Conservation (phyloP, 176 grass and related monocot species). For the Musa schizocarpa region DNA sequence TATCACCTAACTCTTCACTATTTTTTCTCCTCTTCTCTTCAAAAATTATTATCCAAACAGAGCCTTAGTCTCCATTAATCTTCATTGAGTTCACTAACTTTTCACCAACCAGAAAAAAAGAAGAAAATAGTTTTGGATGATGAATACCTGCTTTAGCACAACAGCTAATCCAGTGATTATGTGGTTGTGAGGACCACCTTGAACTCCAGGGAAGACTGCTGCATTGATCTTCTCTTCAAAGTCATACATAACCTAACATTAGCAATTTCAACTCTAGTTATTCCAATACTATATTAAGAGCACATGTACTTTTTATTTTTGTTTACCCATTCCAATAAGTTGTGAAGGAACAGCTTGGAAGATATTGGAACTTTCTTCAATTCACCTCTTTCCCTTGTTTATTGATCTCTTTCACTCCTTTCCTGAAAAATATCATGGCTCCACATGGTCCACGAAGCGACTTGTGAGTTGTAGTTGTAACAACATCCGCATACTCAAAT, state of each 20-base stretch:
- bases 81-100: neutral
- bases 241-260: conserved; percentile 72
- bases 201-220: conserved; percentile 90
- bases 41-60: neutral
- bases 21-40: neutral
- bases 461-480: conserved; percentile 96
- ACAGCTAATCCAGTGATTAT: conserved; percentile 93
- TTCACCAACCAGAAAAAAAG: no score
- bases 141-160: conserved; percentile 83
- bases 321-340: neutral
- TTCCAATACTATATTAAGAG: conserved; percentile 9
- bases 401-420: conserved; percentile 86
- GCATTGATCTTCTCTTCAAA: conserved; percentile 95
- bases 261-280: conserved; percentile 20
- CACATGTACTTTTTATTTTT: conserved; percentile 6
- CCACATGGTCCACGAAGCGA: conserved; percentile 92
- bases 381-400: conserved; percentile 85
- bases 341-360: neutral
- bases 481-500: conserved; percentile 95
- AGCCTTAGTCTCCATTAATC: neutral
- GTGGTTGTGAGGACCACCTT: conserved; percentile 97
- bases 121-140: neutral
- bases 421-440: conserved; percentile 98
- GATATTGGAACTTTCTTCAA: neutral
- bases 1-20: no score